Evolutionary conservation across 495 filamentous ascomycete genomes (phyloP), one percentile per base, ranked within the genome.

Genomic region (Neurospora pannonica): DNA sequence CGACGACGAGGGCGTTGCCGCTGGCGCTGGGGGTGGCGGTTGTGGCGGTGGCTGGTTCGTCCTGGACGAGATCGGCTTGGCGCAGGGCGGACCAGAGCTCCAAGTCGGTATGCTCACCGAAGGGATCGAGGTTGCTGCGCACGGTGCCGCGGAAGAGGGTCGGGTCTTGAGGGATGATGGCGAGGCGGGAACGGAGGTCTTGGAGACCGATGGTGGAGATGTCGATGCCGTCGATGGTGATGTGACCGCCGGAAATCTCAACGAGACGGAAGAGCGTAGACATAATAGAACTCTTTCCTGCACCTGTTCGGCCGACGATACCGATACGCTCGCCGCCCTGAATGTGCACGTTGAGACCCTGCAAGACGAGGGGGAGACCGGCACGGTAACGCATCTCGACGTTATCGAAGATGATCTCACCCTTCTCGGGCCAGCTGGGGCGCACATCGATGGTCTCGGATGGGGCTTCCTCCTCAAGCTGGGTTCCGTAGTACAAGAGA

Each of bases 131-230:
- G 78, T 99, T 99, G 73, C 89, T 91, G 15, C 96, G 90, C 9
- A 99, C 90, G 0, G 95, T 97, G 54, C 95, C 95, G 38, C 90
- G 89, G 89, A 99, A 99, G 1, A 99, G 89, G 0, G 96, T 97
- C 2, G 95, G 95, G 79, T 98, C 95, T 81, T 99, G 95, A 1
- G 95, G 95, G 79, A 99, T 98, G 83, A 98, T 98, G 36, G 95
- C 92, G 0, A 99, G 87, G 7, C 94, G 89, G 5, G 92, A 94
- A 8, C 95, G 91, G 46, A 99, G 89, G 76, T 97, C 94, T 40
- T 93, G 89, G 0, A 98, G 88, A 4, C 95, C 95, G 38, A 99
- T 85, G 0, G 86, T 95, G 40, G 89, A 88, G 75, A 98, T 98
- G 79, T 98, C 90, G 28, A 97, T 81, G n/a, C 91, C 94, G 79